A percentile compares a stretch with the other conserved stretches of the same genome.
Conservation (phyloP, 2,329 filamentous ascomycete species). For the Dendryphion nanum region DNA sequence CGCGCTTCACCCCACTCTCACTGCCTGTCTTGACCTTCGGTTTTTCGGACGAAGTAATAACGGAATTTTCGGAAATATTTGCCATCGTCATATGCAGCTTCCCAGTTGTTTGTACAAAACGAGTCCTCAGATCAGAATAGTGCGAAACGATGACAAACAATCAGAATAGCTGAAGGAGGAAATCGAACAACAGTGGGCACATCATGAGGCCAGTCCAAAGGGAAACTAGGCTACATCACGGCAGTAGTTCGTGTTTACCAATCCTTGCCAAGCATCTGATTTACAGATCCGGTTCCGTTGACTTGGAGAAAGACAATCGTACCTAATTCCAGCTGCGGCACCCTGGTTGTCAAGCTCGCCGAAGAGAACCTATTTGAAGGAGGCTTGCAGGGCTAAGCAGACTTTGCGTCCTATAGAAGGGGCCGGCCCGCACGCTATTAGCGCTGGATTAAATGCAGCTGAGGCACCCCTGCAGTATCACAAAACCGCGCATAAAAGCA, state of each 20-base stretch:
- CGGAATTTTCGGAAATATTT: constrained; percentile 1
- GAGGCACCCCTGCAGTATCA: background rate
- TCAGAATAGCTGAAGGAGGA: background rate
- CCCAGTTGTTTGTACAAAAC: no score
- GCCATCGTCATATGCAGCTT: background rate
- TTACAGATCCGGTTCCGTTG: background rate
- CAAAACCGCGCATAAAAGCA: background rate
- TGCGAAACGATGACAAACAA: background rate
- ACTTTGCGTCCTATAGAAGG: background rate
- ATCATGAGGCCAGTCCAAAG: background rate
- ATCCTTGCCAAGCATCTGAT: no score
- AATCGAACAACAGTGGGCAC: background rate
- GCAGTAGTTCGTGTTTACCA: background rate
- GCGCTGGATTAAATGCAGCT: background rate
- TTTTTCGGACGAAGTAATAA: background rate
- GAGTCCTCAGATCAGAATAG: background rate
- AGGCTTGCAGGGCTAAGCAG: background rate
- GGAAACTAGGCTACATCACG: background rate
- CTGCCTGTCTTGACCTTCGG: no score
- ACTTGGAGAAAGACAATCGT: constrained; percentile 1
- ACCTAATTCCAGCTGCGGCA: background rate
- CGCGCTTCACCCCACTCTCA: no score
- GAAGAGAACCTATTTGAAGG: background rate
- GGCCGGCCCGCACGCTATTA: background rate
- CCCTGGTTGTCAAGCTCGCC: background rate